Evolutionary conservation across 495 filamentous ascomycete species (phyloP).

Genomic region (Beverwykella pulmonaria): DNA sequence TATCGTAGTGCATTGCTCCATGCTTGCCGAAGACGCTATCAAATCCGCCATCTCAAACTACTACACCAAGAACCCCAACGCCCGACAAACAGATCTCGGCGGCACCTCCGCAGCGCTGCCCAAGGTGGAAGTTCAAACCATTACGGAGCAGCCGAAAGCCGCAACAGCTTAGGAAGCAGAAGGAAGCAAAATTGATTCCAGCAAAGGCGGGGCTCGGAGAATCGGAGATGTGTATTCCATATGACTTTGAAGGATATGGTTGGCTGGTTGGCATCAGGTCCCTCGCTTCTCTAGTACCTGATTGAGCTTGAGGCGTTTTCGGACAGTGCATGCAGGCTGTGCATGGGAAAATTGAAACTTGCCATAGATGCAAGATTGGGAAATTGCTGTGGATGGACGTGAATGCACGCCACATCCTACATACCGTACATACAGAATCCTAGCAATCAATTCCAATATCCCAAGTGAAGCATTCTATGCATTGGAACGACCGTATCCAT

Average conservation of each 20-base stretch:
- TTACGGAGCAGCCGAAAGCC: conserved; percentile 29
- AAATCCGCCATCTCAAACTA: conserved; percentile 99
- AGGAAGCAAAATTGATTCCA: conserved; percentile 2
- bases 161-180: conserved; percentile 18
- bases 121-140: conserved; percentile 51
- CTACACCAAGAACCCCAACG: conserved; percentile 89
- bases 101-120: conserved; percentile 63
- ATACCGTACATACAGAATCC: neutral
- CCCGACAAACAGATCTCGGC: conserved; percentile 69
- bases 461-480: neutral
- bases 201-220: neutral
- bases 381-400: neutral
- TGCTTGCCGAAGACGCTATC: conserved; percentile 99
- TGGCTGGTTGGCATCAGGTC: conserved; percentile 8
- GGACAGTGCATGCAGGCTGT: neutral
- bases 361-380: neutral
- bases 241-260: neutral
- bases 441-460: neutral
- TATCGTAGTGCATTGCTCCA: conserved; percentile 85
- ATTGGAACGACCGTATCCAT: neutral
- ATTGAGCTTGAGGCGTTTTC: conserved; percentile 3
- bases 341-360: neutral
- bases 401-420: neutral
- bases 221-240: neutral
- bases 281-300: conserved; percentile 13